A percentile compares a stretch with the other conserved stretches of the same genome.
phyloP scores from a whole-genome alignment of 805 yeast species.

The Candida boidinii region DNA sequence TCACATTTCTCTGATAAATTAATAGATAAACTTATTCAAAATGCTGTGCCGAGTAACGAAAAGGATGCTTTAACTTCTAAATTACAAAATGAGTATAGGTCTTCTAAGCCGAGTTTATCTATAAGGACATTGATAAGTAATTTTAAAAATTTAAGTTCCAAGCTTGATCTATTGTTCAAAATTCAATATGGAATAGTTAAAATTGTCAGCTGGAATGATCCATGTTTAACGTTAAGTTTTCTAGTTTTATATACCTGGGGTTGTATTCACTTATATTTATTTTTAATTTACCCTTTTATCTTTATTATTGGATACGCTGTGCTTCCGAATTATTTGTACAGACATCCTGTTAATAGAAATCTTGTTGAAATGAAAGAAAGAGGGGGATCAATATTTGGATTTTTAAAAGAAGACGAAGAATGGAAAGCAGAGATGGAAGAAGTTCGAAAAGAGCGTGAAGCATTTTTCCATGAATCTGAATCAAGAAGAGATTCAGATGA shows the following conservation, averaged over 20 bases:
- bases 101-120: slow-evolving; percentile 45
- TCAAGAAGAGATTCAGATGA: no score
- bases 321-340: slow-evolving; percentile 60
- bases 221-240: slow-evolving; percentile 56
- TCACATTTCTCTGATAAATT: slow-evolving; percentile 51
- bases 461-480: background rate
- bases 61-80: slow-evolving; percentile 30
- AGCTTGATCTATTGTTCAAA: slow-evolving; percentile 48
- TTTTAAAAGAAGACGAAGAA: slow-evolving; percentile 12
- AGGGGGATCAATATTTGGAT: slow-evolving; percentile 44
- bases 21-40: slow-evolving; percentile 43
- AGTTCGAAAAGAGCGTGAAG: slow-evolving; percentile 3
- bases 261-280: slow-evolving; percentile 63
- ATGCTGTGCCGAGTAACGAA: slow-evolving; percentile 42
- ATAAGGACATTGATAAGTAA: slow-evolving; percentile 47
- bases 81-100: slow-evolving; percentile 35
- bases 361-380: slow-evolving; percentile 36
- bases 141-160: slow-evolving; percentile 45
- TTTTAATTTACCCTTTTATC: slow-evolving; percentile 58
- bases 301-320: slow-evolving; percentile 44
- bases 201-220: slow-evolving; percentile 66
- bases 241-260: slow-evolving; percentile 55
- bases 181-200: slow-evolving; percentile 55
- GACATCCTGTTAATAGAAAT: slow-evolving; percentile 54
- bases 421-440: slow-evolving; percentile 10